These are phyloP conservation scores for Massarina eburnea DNA, from an alignment of 2,329 filamentous ascomycete genomes.

Conservation along the genomic window DNA sequence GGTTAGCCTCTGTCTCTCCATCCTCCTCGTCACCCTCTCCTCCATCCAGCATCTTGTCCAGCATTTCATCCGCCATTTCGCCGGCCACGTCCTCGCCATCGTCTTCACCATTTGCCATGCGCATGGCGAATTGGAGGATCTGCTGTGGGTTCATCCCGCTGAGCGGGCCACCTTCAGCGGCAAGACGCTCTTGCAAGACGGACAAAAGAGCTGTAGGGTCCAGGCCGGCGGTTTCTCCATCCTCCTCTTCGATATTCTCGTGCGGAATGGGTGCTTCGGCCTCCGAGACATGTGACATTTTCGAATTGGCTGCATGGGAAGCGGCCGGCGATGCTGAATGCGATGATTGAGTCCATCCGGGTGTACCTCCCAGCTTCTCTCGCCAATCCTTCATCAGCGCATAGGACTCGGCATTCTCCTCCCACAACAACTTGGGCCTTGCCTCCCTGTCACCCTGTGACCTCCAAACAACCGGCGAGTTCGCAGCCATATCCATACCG, in stretches of 20 bases:
- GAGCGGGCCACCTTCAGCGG: slow-evolving; percentile 37
- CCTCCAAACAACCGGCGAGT: slow-evolving; percentile 40
- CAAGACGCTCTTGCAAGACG: slow-evolving; percentile 36
- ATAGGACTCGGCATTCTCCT: slow-evolving; percentile 36
- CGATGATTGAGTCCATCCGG: slow-evolving; percentile 26
- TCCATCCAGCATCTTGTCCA: slow-evolving; percentile 37
- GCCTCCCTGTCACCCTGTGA: slow-evolving; percentile 25
- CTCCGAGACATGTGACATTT: slow-evolving; percentile 11
- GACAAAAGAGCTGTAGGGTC: slow-evolving; percentile 45
- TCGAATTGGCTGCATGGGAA: slow-evolving; percentile 9
- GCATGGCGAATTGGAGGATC: slow-evolving; percentile 47
- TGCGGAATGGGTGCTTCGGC: slow-evolving; percentile 15
- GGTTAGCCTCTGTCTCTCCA: slow-evolving; percentile 30
- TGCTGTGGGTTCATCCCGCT: slow-evolving; percentile 45
- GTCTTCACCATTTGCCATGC: slow-evolving; percentile 48
- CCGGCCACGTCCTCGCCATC: slow-evolving; percentile 47
- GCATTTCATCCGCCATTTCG: slow-evolving; percentile 46
- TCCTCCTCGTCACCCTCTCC: slow-evolving; percentile 36
- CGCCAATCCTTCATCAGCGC: slow-evolving; percentile 51
- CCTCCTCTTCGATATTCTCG: slow-evolving; percentile 15
- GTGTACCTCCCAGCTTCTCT: slow-evolving; percentile 37
- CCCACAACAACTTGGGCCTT: slow-evolving; percentile 23
- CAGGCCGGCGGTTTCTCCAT: slow-evolving; percentile 22
- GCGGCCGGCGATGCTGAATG: slow-evolving; percentile 13
- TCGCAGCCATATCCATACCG: slow-evolving; percentile 14